Base-by-base conservation (phyloP, 345 rosid species). In the Chamaenerion angustifolium region DNA sequence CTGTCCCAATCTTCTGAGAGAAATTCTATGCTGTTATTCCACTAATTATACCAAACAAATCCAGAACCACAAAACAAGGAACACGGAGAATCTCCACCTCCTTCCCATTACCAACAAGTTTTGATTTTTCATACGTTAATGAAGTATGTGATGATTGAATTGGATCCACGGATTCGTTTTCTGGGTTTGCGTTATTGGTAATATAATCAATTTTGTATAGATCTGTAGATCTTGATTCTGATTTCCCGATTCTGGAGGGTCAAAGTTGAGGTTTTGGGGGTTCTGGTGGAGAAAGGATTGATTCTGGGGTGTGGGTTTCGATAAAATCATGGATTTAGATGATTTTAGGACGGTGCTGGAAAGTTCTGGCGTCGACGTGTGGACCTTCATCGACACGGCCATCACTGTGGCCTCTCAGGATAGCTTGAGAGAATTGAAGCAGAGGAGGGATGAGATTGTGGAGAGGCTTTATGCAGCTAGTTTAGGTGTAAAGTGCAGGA, bases 361-460 rank as follows among this genome's bases (percentile, higher is more conserved):
- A 9, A 76, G 74, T 48, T 75, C 87, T 3, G 95, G 87, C 11
- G 95, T 87, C 15, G 98, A 92, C 58, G 95, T 92, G 18, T 92
- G 95, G 95, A 71, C 83, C 42, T 83, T 90, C 35, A 80, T 90
- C 40, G 96, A 90, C 48, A 75, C 96, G 1, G 96, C 95, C 55
- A 80, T 92, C 54, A 45, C 69, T 41, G 85, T 87, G 46, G 98
- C 95, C 4, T 73, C 94, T 12, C 62, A 74, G 69, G 96, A 87
- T 64, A 64, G 66, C 48, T 75, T 75, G 10, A 57, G 64, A 13
- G 96, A 92, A 57, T 56, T 92, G 67, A 92, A 76, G 73, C 65
- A 55, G 0, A 63, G 81, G 56, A 76, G 98, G 62, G 95, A 87
- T 59, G 71, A 71, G 59, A 86, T 92, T 66, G 92, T 92, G 1